Base-by-base conservation (phyloP, 1,284 basidiomycete genomes). In the Inonotus hispidus region DNA sequence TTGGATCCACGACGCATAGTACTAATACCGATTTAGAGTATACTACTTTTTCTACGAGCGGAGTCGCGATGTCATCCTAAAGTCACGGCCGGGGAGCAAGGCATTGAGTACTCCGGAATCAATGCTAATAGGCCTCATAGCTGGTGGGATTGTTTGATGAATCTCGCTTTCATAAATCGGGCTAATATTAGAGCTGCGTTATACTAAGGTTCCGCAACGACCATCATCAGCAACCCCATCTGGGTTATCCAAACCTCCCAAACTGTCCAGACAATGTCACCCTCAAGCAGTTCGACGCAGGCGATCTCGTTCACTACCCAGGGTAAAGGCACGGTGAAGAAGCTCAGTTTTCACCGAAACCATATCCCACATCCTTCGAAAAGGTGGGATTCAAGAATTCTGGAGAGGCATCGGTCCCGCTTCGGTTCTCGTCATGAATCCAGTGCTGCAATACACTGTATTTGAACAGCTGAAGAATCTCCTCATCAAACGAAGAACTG, bases 351-450 rank as follows among this genome's bases (percentile, higher is more conserved):
- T 92, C 63, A 58, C 86, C 11, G 81, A 91, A 69, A 92, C 91
- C 2, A 76, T 92, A 38, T 74, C 80, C 59, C 82, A 82, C 64
- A 93, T 99, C 64, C 68, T 95, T 46, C 79, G 83, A 57, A 87
- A 88, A 65, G 92, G 90, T 69, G 96, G 96, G 11, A 67, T 85
- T 21, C 72, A 80, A 21, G 95, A 89, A 0, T 90, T 99, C 70
- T 98, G 92, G 90, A 82, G 94, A 58, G 97, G 97, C n/a, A 83
- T 99, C 45, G 94, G 95, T 0, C 95, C 97, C 2, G 95, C 96
- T 16, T 79, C 99, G 56, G 82, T 95, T 38, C 81, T 99, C 49
- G 95, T 98, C 68, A 84, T 95, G 69, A 99, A 99, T 74, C 97
- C 97, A 7, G 92, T 99, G 38, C 80, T 99, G 43, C 87, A 91